phyloP scores from a whole-genome alignment of 2,329 filamentous ascomycete species.

The Trichoderma sp. region DNA sequence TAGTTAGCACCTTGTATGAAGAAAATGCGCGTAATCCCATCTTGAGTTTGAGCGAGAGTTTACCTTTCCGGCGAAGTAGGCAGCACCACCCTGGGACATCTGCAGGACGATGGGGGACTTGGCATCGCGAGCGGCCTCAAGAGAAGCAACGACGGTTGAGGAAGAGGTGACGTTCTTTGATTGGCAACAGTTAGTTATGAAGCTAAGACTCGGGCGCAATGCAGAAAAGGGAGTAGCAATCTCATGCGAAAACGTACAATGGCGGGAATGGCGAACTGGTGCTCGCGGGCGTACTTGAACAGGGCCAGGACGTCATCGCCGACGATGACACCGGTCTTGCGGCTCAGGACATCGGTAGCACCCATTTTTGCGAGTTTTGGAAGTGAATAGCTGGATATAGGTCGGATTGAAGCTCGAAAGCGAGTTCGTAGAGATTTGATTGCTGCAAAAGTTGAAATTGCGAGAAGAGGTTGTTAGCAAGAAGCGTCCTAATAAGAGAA shows the following conservation, averaged over 20 bases:
- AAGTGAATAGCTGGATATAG: not conserved
- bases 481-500: not conserved
- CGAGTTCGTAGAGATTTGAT: not conserved
- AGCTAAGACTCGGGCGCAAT: not conserved
- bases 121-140: constrained; percentile 91
- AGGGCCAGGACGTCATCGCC: constrained; percentile 62
- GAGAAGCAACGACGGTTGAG: constrained; percentile 72
- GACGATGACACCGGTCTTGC: constrained; percentile 57
- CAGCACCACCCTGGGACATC: constrained; percentile 88
- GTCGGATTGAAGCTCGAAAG: not conserved
- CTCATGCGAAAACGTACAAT: constrained; percentile 48
- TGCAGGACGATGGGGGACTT: constrained; percentile 94
- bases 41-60: constrained; percentile 20
- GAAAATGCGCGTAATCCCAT: not conserved
- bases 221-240: too few species aligned
- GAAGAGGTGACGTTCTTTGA: constrained; percentile 85
- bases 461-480: constrained; percentile 4
- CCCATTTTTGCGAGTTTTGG: constrained; percentile 40
- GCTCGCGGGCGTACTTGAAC: constrained; percentile 87
- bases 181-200: constrained; percentile 10
- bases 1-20: not conserved
- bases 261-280: constrained; percentile 86
- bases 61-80: constrained; percentile 88
- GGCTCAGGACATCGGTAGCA: constrained; percentile 47
- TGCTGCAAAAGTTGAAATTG: not conserved